These are phyloP conservation scores for Dactylellina cionopaga DNA, from an alignment of 2,329 filamentous ascomycete species.

Conservation along the genomic window DNA sequence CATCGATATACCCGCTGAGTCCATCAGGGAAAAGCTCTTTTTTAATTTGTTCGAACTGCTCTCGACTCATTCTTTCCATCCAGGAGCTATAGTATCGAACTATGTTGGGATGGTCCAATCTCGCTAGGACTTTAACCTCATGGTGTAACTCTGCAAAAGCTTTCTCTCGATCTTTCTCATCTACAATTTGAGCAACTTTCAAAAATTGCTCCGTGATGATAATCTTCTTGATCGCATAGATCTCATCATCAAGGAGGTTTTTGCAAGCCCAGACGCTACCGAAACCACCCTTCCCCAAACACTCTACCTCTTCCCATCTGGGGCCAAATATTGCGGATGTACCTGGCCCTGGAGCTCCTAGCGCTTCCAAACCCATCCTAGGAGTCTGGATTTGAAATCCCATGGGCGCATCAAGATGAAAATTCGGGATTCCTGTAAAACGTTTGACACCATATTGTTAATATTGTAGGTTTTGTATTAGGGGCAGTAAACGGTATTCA, in stretches of 20 bases:
- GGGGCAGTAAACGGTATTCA: neutral
- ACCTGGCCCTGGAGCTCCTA: neutral
- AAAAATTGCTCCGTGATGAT: conserved; percentile 67
- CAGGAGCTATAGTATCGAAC: conserved; percentile 74
- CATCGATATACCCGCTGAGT: conserved; percentile 24
- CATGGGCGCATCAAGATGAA: conserved; percentile 13
- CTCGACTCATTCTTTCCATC: conserved; percentile 65
- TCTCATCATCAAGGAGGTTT: conserved; percentile 70
- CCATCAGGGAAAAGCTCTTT: conserved; percentile 32
- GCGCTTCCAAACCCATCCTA: conserved; percentile 22
- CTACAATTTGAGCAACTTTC: conserved; percentile 55
- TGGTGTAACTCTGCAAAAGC: conserved; percentile 62
- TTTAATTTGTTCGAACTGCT: conserved; percentile 36
- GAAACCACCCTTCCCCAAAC: conserved; percentile 73
- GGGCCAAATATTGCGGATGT: conserved; percentile 32
- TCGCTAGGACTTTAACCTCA: conserved; percentile 71
- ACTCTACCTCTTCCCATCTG: conserved; percentile 64
- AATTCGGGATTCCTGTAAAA: neutral
- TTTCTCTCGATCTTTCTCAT: conserved; percentile 66
- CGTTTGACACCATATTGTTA: neutral
- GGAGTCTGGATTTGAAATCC: conserved; percentile 32
- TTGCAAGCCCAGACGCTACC: conserved; percentile 71
- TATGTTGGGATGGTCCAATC: conserved; percentile 72
- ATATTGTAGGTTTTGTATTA: neutral
- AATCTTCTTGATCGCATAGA: conserved; percentile 75